Evolutionary conservation across 1,139 yeast genomes (phyloP), one percentile per base, ranked within the genome.

Genomic region (Hansenula sp.): DNA sequence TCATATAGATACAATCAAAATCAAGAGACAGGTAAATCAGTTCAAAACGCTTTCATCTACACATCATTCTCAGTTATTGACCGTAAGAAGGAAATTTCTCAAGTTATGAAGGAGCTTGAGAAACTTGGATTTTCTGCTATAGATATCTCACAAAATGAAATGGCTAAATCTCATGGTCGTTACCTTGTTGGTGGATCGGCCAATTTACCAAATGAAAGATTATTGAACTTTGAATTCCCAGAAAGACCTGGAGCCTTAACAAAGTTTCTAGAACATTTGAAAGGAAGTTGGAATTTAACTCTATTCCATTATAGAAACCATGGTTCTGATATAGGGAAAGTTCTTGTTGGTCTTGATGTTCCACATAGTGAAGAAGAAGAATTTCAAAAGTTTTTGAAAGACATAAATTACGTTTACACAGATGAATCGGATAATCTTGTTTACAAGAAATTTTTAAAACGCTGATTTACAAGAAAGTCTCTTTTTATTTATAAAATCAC

Each of bases 91-190:
- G 82, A 79, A 51, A 65, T 77, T 26, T 60, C 68, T 13, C 71
- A 64, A 44, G 71, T 77, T 14, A 55, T 66, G 43, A 64, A 63
- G 37, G 66, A 67, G 36, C 55, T 78, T 43, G 62, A 62, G 25
- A 63, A 61, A n/a, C 65, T 72, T 12, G 78, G 78, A 3, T 84
- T 81, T 54, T 78, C 74, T 40, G 95, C 88, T 7, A 71, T 76
- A 42, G 97, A 92, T 56, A 83, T 94, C 42, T 85, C 96, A 16
- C 86, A 84, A 44, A 89, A 92, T 59, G 97, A 90, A 62, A 74
- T 92, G 68, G 98, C 98, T 33, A 92, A 92, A 64, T 77, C 92
- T 19, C 99, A 92, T 57, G 97, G 97, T 32, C 78, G 99, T 61
- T 94, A 94, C 61, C 71, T 92, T 48, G 95, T 92, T 22, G 98